Evolutionary conservation across 2,329 filamentous ascomycete genomes (phyloP), one percentile per base, ranked within the genome.

Genomic region (Alternaria alternata): DNA sequence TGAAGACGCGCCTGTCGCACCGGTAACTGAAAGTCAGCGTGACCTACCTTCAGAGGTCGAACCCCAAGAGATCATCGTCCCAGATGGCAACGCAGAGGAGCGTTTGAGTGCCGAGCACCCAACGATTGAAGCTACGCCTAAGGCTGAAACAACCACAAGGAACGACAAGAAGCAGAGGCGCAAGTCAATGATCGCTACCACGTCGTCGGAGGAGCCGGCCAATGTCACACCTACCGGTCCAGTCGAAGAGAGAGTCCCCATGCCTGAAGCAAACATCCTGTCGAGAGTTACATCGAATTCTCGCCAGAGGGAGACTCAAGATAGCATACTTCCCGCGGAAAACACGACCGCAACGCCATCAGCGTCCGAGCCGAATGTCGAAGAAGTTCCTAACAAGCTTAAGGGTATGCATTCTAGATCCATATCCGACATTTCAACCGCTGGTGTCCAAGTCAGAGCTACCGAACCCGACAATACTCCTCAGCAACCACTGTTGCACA

Each of bases 401-500:
- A 68, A 66, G 54, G 69, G 66, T 42, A 64, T 68, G 14, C 63
- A 64, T 44, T 61, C 57, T 52, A 75, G 64, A 51, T 55, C 53
- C 8, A 73, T 66, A 43, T 30, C 42, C 9, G 34, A 20, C 34
- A n/a, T 54, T 28, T 38, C 49, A 18, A 14, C 41, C 20, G 41
- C 48, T 28, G 32, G 42, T 38, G 42, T 34, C 11, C 48, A 16
- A 16, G 20, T 22, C 51, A 41, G 28, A 20, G 30, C 32, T 54
- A 9, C 47, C 12, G 26, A 44, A 39, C 39, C 26, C 54, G 2
- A 43, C 7, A 32, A 49, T 20, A 46, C 39, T 46, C 11, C 57
- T 46, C 46, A 39, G 16, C n/a, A 48, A 4, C 62, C 59, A 11
- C 73, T 72, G 20, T 64, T 76, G 36, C 71, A 63, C 46, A 80